A percentile compares a stretch with the other conserved stretches of the same genome.
phyloP scores from a whole-genome alignment of 192 early-diverging fungal genomes.

The Gryganskiella cystojenkinii region DNA sequence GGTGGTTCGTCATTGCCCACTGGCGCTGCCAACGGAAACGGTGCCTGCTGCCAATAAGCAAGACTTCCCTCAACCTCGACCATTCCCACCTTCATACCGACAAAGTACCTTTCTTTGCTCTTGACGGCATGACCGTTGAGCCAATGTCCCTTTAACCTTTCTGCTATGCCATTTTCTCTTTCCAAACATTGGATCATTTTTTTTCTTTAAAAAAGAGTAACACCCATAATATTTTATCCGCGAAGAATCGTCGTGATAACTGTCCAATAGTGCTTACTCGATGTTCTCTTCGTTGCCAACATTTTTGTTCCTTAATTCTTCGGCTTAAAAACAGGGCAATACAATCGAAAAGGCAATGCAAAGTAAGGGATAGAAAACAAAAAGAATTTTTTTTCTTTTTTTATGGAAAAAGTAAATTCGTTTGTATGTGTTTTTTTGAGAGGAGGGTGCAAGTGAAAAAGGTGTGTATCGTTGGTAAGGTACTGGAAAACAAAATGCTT shows the following conservation, averaged over 20 bases:
- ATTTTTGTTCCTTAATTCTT: not conserved
- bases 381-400: not conserved
- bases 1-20: slow-evolving; percentile 68
- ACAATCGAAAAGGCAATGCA: not conserved
- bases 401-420: slow-evolving; percentile 1
- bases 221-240: no score
- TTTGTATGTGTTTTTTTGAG: slow-evolving; percentile 3
- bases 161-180: slow-evolving; percentile 11
- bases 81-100: not conserved
- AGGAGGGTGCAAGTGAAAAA: not conserved
- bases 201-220: no score
- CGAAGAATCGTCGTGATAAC: no score
- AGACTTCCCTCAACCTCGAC: not conserved
- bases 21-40: slow-evolving; percentile 32
- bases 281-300: not conserved
- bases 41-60: slow-evolving; percentile 54
- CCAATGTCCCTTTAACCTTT: no score
- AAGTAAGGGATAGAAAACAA: not conserved
- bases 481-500: not conserved
- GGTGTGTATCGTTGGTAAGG: not conserved
- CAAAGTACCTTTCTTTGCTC: no score
- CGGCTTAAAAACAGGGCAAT: not conserved
- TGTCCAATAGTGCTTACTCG: no score
- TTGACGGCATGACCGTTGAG: no score
- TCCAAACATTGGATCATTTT: not conserved